Evolutionary conservation across 768 basidiomycete species (phyloP), one percentile per base, ranked within the genome.

Genomic region (Boletellus emodensis): DNA sequence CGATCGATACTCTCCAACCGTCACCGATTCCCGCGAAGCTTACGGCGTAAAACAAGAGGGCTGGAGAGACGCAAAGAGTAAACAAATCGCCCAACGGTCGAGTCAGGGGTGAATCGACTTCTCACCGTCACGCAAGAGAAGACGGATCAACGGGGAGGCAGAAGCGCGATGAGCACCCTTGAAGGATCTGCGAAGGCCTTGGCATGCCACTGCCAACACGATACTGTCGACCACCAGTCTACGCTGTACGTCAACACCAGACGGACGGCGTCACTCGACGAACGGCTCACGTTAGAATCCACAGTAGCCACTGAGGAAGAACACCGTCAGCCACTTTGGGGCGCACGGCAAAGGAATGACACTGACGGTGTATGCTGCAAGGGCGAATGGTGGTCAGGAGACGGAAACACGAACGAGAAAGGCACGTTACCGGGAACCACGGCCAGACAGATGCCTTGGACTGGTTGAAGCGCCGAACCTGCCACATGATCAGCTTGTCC

Each of bases 1-100:
- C 13, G 22, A 36, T 18, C 26, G 24, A 24, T 17, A 2, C 13
- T n/a, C 32, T 30, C 10, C 7, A 18, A 14, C 40, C 24, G 22
- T 14, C 15, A n/a, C 30, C 14, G 30, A 22, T 26, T 9, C 39
- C 1, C 9, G 38, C 14, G 9, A 18, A 10, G 30, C 54, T 48
- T 18, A 52, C 54, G n/a, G 43, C 36, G 12, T 52, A 55, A 55
- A 55, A 56, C 6, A 24, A n/a, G n/a, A 56, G 1, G 1, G 54
- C 54, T 55, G 8, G 45, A 30, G 17, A 35, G 14, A 44, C 12
- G 24, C 4, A 13, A 12, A 38, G n/a, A 7, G 3, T 30, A 30
- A 11, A 5, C 1, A 13, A 41, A 22, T 10, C 20, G 1, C 33
- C 39, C 2, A 24, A 24, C 24, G 6, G 24, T 24, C 24, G 6